Percentiles rank a stretch among this genome's conserved stretches.
Evolutionary conservation across 129 eudicot species (phyloP).

Genomic region (Mikania micrantha): DNA sequence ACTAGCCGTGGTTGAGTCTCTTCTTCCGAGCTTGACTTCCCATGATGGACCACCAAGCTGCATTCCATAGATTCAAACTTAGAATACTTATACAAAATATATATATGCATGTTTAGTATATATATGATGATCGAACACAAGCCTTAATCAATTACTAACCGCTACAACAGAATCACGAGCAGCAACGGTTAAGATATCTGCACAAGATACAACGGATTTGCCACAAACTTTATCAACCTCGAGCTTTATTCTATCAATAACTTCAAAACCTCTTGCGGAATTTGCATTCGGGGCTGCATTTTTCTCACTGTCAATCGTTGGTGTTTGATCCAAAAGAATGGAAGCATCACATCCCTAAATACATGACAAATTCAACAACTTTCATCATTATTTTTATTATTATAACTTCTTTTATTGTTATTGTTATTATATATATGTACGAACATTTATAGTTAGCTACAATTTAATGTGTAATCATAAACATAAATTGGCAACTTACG

Average conservation of each 20-base stretch:
- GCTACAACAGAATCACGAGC: constrained; percentile 39
- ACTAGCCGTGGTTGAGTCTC: constrained; percentile 38
- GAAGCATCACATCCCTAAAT: constrained; percentile 55
- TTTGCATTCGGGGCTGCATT: constrained; percentile 20
- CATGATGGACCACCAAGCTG: constrained; percentile 42
- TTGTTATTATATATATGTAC: too few species aligned
- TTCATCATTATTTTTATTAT: too few species aligned
- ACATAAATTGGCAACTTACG: constrained; percentile 1
- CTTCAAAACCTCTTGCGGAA: constrained; percentile 36
- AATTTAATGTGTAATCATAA: too few species aligned
- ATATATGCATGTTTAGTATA: too few species aligned
- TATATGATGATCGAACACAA: too few species aligned
- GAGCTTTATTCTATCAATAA: constrained; percentile 35
- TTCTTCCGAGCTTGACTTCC: constrained; percentile 33
- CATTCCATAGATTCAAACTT: neutral
- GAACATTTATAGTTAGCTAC: too few species aligned
- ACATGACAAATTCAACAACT: too few species aligned
- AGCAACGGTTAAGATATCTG: constrained; percentile 32
- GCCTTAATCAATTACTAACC: neutral
- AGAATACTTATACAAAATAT: too few species aligned
- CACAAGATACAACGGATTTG: constrained; percentile 32
- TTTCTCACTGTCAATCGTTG: constrained; percentile 31
- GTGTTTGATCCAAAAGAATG: constrained; percentile 30
- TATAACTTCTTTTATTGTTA: too few species aligned
- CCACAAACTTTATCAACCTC: constrained; percentile 35